Evolutionary conservation across 2,329 filamentous ascomycete genomes (phyloP).

Genomic region (Diplodia sapinea): DNA sequence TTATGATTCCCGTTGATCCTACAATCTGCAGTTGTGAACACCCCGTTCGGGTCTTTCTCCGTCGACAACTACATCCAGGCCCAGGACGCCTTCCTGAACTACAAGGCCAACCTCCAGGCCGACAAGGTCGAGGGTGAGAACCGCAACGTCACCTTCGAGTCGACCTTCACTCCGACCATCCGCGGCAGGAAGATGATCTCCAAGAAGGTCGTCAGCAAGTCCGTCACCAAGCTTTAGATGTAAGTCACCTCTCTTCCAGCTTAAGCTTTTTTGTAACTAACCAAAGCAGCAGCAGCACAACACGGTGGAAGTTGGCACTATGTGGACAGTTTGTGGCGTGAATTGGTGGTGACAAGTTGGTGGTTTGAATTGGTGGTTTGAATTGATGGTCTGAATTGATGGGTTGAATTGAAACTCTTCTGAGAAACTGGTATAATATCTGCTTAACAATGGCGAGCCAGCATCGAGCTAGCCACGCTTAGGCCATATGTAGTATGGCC

Average conservation of each 20-base stretch:
- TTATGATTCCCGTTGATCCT: constrained; percentile 1
- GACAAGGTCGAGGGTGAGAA: not conserved
- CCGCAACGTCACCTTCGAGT: constrained; percentile 1
- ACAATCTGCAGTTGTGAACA: not conserved
- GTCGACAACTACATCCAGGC: not conserved
- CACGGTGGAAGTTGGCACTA: no score
- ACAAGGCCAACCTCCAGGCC: not conserved
- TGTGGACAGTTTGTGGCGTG: not conserved
- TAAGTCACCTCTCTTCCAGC: not conserved
- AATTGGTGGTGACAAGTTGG: not conserved
- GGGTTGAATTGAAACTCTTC: not conserved
- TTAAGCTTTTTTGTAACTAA: not conserved
- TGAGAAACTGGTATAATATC: not conserved
- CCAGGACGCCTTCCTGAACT: not conserved
- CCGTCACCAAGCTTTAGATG: constrained; percentile 6
- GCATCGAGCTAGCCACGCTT: not conserved
- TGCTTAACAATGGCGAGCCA: not conserved
- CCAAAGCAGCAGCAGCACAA: not conserved
- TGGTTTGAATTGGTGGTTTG: no score
- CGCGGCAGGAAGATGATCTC: not conserved
- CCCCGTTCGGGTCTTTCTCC: not conserved
- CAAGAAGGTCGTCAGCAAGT: not conserved
- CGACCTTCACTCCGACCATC: not conserved
- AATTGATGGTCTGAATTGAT: no score
- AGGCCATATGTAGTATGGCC: not conserved